phyloP scores from a whole-genome alignment of 768 basidiomycete species.

The Lactarius deliciosus region DNA sequence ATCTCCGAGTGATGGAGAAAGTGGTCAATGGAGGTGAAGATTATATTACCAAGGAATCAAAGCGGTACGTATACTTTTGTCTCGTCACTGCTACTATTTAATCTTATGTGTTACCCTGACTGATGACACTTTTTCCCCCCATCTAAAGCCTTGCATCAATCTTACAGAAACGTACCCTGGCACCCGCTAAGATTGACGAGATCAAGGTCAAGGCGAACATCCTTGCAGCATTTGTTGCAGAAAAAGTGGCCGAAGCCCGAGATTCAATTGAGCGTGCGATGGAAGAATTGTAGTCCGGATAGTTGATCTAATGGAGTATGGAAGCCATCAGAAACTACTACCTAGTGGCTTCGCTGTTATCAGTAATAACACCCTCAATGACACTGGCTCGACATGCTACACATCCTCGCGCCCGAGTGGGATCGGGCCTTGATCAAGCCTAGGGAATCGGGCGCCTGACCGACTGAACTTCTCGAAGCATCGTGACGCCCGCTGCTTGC shows the following conservation, averaged over 20 bases:
- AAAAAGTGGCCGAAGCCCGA: conserved; percentile 37
- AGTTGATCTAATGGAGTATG: too few relatives aligned
- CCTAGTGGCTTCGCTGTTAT: too few relatives aligned
- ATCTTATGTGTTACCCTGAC: conserved; percentile 27
- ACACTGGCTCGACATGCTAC: too few relatives aligned
- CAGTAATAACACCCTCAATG: too few relatives aligned
- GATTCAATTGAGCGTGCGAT: conserved; percentile 30
- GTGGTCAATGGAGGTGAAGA: conserved; percentile 63
- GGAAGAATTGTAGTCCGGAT: conserved; percentile 28
- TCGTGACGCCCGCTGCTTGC: too few relatives aligned
- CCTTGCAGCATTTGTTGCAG: conserved; percentile 55
- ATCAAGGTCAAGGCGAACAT: conserved; percentile 92
- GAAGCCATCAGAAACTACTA: too few relatives aligned
- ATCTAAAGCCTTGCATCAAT: conserved; percentile 65
- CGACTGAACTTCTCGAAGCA: too few relatives aligned
- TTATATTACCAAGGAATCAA: conserved; percentile 84
- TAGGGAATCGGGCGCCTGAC: too few relatives aligned
- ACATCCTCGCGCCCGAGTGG: too few relatives aligned
- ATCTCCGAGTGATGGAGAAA: conserved; percentile 90
- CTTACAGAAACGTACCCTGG: conserved; percentile 73
- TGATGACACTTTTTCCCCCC: conserved; percentile 24
- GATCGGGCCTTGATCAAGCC: too few relatives aligned
- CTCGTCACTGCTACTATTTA: not conserved
- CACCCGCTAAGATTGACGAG: conserved; percentile 83
- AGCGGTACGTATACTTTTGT: conserved; percentile 55